phyloP scores from a whole-genome alignment of 768 basidiomycete species.

The Russula sp. region DNA sequence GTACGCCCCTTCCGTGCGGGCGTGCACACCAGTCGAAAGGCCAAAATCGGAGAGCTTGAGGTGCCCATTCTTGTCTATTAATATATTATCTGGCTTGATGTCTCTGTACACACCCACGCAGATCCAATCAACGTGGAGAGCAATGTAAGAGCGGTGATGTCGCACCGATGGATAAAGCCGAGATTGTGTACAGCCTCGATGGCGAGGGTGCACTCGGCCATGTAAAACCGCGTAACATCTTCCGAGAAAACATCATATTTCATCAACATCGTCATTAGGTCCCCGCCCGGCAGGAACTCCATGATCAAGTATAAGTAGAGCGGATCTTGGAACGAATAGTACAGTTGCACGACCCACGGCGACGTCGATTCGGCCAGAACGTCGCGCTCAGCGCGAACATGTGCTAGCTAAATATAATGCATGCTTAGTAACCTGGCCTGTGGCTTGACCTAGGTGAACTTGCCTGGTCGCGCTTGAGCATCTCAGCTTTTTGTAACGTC shows the following conservation, averaged over 20 bases:
- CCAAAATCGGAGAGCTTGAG: slow-evolving; percentile 98
- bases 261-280: slow-evolving; percentile 99
- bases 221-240: slow-evolving; percentile 98
- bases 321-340: slow-evolving; percentile 95
- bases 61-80: slow-evolving; percentile 96
- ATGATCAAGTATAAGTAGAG: slow-evolving; percentile 93
- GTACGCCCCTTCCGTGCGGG: slow-evolving; percentile 93
- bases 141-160: neutral
- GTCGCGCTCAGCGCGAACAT: slow-evolving; percentile 96
- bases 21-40: slow-evolving; percentile 96
- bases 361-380: slow-evolving; percentile 95
- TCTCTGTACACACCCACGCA: slow-evolving; percentile 53
- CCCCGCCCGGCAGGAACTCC: slow-evolving; percentile 98
- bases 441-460: slow-evolving; percentile 26
- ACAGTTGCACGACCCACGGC: slow-evolving; percentile 94
- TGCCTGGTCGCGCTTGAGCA: slow-evolving; percentile 99
- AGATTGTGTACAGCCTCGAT: slow-evolving; percentile 97
- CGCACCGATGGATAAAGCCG: slow-evolving; percentile 95
- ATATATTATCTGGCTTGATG: slow-evolving; percentile 98
- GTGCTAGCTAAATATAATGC: slow-evolving; percentile 66
- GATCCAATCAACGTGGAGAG: neutral
- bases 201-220: slow-evolving; percentile 94
- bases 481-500: slow-evolving; percentile 92
- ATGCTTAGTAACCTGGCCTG: neutral
- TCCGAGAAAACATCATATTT: slow-evolving; percentile 99